Evolutionary conservation across 805 yeast species (phyloP), one percentile per base, ranked within the genome.

Genomic region (Ogataea sp.): DNA sequence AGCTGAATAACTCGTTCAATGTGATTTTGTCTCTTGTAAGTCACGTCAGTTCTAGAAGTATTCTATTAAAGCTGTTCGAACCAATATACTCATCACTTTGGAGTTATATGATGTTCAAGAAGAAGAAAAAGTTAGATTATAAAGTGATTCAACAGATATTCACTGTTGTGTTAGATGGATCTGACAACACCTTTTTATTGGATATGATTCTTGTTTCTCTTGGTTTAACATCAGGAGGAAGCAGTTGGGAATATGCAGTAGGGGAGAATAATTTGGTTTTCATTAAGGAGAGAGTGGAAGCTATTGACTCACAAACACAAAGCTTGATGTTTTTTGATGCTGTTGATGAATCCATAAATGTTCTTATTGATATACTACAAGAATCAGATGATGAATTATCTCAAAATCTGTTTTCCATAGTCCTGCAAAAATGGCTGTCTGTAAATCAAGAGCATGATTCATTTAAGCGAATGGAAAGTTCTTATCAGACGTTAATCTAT

Each of bases 361-460:
- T 62, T 14, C 59, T 68, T 15, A 42, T 73, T 1, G 61, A 58
- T 4, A 48, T 84, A 4, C 56, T 55, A 7, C 25, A 38, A 2
- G 42, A 42, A 1, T 23, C 53, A 10, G 76, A 73, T 40, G 75
- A 75, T 32, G 62, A 59, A 1, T 55, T 68, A 11, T 56, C 74
- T 2, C 73, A 63, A 41, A 60, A 50, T 25, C 57, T 69, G 2
- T 83, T 87, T 47, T 56, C 77, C 3, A 45, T 43, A 0, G 58
- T 79, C 1, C 60, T 90, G 44, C 68, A 70, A 41, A 64, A 79
- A 47, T 85, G 95, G 89, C 65, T 83, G n/a, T n/a, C n/a, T 29
- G 50, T 37, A 18, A 39, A 43, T n/a, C n/a, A n/a, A 6, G 50
- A 46, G 28, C 39, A 39, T 6, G 26, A 36, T 14, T 30, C 40